phyloP scores from a whole-genome alignment of 2,329 filamentous ascomycete genomes.

The Hansfordia pulvinata region DNA sequence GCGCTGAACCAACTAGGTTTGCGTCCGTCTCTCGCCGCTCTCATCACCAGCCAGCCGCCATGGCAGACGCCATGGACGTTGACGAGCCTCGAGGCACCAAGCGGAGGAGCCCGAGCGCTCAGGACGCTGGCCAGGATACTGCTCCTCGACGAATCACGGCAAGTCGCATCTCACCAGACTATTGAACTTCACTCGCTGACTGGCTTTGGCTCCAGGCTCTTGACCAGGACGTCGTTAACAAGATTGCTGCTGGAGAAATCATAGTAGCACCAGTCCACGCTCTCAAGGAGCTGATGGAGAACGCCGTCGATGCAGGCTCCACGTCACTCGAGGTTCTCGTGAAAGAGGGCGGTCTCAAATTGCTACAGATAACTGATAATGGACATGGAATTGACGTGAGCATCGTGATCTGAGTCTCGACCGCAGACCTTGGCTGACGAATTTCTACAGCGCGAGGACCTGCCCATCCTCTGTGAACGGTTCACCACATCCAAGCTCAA shows the following conservation, averaged over 20 bases:
- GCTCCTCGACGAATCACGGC: conserved; percentile 31
- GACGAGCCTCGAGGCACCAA: conserved; percentile 30
- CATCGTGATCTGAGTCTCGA: conserved; percentile 4
- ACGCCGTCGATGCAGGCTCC: conserved; percentile 92
- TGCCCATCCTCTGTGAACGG: conserved; percentile 83
- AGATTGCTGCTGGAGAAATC: conserved; percentile 95
- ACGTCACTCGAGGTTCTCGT: conserved; percentile 82
- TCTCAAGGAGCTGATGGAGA: conserved; percentile 91
- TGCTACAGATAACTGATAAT: conserved; percentile 95
- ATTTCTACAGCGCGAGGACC: conserved; percentile 61
- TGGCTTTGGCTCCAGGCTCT: conserved; percentile 69
- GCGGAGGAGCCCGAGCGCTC: conserved; percentile 31
- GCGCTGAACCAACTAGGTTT: too few species aligned
- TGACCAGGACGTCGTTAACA: conserved; percentile 89
- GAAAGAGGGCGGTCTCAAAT: conserved; percentile 88
- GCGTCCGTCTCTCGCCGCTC: too few species aligned
- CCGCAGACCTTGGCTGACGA: conserved; percentile 7
- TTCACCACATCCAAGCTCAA: conserved; percentile 96
- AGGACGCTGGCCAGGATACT: conserved; percentile 17
- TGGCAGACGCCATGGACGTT: conserved; percentile 28
- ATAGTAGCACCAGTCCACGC: conserved; percentile 96
- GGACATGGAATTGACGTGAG: conserved; percentile 85
- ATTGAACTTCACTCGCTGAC: too few species aligned
- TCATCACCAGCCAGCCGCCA: too few species aligned
- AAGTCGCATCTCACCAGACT: conserved; percentile 11